Base-by-base conservation (phyloP, 2,329 filamentous ascomycete species). In the Colletotrichum sp. region DNA sequence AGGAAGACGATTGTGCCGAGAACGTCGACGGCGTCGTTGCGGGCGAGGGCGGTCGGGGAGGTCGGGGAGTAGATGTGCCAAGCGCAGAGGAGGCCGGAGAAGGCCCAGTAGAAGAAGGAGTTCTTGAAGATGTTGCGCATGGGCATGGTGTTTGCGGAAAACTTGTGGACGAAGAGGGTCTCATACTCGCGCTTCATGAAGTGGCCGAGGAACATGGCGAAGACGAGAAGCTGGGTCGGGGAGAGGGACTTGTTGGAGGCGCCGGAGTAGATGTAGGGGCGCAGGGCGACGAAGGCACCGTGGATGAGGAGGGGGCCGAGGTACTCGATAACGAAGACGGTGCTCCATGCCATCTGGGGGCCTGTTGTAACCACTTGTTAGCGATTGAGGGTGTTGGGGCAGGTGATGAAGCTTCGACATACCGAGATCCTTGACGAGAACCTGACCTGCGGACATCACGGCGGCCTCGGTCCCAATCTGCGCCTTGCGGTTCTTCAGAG, bases 131-230 rank as follows among this genome's bases (percentile, higher is more conserved):
- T 95, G 89, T 98, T 98, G 82, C 86, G 87, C 75, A 91, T 90
- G 22, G 97, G 97, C 97, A 99, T 99, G 65, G 97, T 99, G 82
- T 94, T 95, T 77, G 94, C 92, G 72, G 95, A 96, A 89, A 99
- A 99, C 83, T 95, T 95, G 89, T 99, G 97, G 77, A 99, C 91
- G 84, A 97, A 98, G 77, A 98, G 83, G 1, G 97, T 99, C 88
- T 99, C 97, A 79, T 95, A 90, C 88, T 99, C 97, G 82, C 97
- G 96, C 91, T 99, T 99, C 83, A 95, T 79, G 86, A 98, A 99
- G 89, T 99, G 97, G 15, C 94, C 85, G 72, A 93, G 87, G 81
- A 98, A 92, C 84, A 98, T 91, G 77, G 87, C 87, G 83, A 96
- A 94, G 67, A 93, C 90, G 68, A 98, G 89, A 80, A 90, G 91